Evolutionary conservation across 1,139 yeast genomes (phyloP), one percentile per base, ranked within the genome.

Genomic region (Nakaseomyces kungkrabaensis): DNA sequence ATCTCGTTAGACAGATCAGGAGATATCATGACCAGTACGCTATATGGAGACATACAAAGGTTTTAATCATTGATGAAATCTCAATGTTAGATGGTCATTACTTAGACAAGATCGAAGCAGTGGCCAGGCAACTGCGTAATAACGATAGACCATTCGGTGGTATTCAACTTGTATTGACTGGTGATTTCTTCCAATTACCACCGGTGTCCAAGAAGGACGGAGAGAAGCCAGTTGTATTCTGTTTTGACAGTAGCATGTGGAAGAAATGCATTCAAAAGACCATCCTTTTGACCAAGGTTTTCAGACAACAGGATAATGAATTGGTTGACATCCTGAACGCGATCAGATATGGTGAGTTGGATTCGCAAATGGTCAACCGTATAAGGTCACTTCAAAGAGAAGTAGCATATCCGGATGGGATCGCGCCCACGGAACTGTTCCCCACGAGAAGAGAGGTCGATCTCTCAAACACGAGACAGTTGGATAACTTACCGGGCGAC

Each of bases 181-280:
- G 96, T 22, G 96, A 87, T 64, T 87, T 87, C 61, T 86, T 81
- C 65, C 96, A 87, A 66, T 69, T 87, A 50, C 96, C 96, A 1
- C 96, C 96, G 0, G 94, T 89, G 5, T 71, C 76, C 27, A 74
- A 72, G 48, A 58, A 59, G 26, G 58, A 54, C 45, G 46, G 48
- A 8, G 55, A 59, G 5, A 65, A 67, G 33, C 68, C 68, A 0
- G 61, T 67, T 7, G 61, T 67, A 37, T 82, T 78, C 54, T 80
- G 84, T 60, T 85, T 82, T 62, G 80, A 82, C 57, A 71, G 81
- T 26, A 60, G 67, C 4, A 68, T 77, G 24, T 85, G 92, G 92
- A 66, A 65, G 27, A 64, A 66, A 38, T 75, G 77, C 6, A 74
- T 84, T 45, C 66, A 74, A 11, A 75, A 75, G 50, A 82, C 84